Evolutionary conservation across 2,329 filamentous ascomycete species (phyloP), one percentile per base, ranked within the genome.

Genomic region (Calonectria leucothoes): DNA sequence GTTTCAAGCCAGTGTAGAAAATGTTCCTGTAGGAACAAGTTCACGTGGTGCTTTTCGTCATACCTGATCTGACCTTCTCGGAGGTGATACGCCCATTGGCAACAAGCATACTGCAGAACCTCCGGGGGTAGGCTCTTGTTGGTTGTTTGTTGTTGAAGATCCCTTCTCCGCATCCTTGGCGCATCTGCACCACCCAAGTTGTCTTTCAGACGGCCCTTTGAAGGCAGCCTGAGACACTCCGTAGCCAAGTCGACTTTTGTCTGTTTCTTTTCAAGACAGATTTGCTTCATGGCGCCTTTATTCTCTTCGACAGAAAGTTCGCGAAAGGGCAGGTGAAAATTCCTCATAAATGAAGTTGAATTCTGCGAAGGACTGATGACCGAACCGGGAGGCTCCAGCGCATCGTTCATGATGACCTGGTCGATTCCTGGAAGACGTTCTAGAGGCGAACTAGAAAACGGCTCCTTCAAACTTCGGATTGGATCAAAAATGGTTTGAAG

Each of bases 71-170:
- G 71, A 75, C 81, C 81, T 39, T 79, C 63, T 11, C 37, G 70
- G 17, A 82, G 48, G 75, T 87, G 85, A 61, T 82, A 23, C 1
- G 73, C 63, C 78, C 83, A 87, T 73, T 86, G 85, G 2, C 76
- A 77, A 74, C 83, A 86, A 11, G 84, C 84, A n/a, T 55, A 55
- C 33, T 33, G 51, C n/a, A n/a, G n/a, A n/a, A 55, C 25, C 25
- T 33, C 25, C 14, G 51, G 11, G 25, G 51, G 51, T 23, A 55
- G 4, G 11, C 14, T 12, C 4, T 33, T n/a, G 4, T 33, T 5
- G 8, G 33, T 20, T 20, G 11, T 17, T 6, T 29, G 2, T 29
- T 29, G 8, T 11, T 33, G 5, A 8, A 55, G 20, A 7, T 33
- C 15, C 4, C 0, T 4, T n/a, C 59, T n/a, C 14, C 10, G 3